A percentile compares a stretch with the other conserved stretches of the same genome.
phyloP scores from a whole-genome alignment of 225 moss, liverwort and hornwort genomes.

The Takakia lepidozioides region DNA sequence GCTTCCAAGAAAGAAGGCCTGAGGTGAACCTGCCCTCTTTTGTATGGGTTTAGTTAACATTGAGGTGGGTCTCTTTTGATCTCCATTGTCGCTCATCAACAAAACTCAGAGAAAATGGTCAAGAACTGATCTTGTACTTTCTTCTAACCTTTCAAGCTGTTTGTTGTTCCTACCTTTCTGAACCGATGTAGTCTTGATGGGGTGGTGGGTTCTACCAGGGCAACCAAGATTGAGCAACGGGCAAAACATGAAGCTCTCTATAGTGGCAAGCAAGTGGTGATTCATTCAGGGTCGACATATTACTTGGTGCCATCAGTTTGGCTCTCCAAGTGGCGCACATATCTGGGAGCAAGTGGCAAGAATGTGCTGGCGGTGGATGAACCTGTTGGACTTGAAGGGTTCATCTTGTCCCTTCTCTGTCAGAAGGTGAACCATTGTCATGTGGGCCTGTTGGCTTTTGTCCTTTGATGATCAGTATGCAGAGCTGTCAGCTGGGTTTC shows the following conservation, averaged over 20 bases:
- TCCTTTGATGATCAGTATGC: neutral
- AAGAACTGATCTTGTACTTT: neutral
- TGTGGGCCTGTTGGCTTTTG: constrained; percentile 1
- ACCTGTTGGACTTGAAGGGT: constrained; percentile 96
- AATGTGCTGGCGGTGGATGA: constrained; percentile 88
- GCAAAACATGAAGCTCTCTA: constrained; percentile 90
- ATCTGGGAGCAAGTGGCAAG: constrained; percentile 94
- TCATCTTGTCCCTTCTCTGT: constrained; percentile 97
- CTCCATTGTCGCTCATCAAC: too few relatives aligned
- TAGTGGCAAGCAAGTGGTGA: constrained; percentile 52
- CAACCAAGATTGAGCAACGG: constrained; percentile 88
- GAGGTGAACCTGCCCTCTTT: constrained; percentile 30
- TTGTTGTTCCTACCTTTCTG: neutral
- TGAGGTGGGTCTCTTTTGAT: too few relatives aligned
- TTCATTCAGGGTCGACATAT: constrained; percentile 64
- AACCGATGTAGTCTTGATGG: constrained; percentile 4
- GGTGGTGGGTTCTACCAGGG: constrained; percentile 39
- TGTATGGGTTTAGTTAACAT: too few relatives aligned
- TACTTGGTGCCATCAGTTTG: constrained; percentile 87
- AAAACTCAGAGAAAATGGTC: neutral
- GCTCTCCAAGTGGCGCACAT: constrained; percentile 83
- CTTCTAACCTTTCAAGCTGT: neutral
- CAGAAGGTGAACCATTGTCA: constrained; percentile 64
- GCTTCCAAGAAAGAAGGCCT: constrained; percentile 86
- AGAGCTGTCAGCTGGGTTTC: too few relatives aligned